Conservation (phyloP, 305 asterid species). For the Fraxinus sp. region DNA sequence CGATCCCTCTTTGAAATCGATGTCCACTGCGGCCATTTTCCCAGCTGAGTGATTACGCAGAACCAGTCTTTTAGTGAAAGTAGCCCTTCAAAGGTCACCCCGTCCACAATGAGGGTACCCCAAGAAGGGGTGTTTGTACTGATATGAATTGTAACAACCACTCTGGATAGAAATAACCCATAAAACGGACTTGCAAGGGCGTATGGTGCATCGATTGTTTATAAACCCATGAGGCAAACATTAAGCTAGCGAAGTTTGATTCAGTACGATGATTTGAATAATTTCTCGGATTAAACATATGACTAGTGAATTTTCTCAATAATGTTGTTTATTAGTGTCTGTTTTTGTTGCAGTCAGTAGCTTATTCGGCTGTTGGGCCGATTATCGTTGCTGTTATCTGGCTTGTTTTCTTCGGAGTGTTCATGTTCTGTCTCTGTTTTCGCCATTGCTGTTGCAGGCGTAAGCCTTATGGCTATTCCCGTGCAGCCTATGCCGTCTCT, state of each 20-base stretch:
- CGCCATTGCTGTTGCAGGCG: conserved; percentile 31
- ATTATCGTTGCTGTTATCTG: conserved; percentile 20
- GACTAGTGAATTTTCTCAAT: background rate
- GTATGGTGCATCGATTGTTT: background rate
- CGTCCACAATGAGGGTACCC: background rate
- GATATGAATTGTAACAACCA: background rate
- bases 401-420: conserved; percentile 32
- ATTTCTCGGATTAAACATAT: background rate
- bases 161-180: background rate
- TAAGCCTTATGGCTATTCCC: conserved; percentile 30
- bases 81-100: background rate
- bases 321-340: background rate
- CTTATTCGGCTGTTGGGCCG: conserved; percentile 30
- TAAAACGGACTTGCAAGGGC: background rate
- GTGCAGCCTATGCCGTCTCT: conserved; percentile 24
- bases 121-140: background rate
- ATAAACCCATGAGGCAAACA: background rate
- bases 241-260: background rate
- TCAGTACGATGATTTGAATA: background rate
- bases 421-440: conserved; percentile 27
- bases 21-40: background rate
- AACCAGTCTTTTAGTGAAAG: background rate
- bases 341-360: conserved; percentile 31
- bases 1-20: background rate
- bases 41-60: background rate